A percentile compares a stretch with the other conserved stretches of the same genome.
phyloP scores from a whole-genome alignment of 176 grass and related monocot species.

The Cocos nucifera region DNA sequence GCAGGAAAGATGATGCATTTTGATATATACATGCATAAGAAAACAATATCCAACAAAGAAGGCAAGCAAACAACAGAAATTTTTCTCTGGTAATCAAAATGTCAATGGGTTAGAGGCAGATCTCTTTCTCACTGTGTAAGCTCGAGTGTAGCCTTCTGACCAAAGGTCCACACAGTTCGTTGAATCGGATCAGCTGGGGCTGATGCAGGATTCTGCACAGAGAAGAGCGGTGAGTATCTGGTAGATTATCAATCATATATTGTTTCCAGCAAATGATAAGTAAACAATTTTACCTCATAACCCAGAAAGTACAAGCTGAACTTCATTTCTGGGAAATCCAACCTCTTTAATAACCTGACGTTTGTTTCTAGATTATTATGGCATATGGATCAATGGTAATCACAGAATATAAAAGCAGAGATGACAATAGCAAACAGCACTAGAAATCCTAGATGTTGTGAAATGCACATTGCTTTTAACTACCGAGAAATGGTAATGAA shows the following conservation, averaged over 20 bases:
- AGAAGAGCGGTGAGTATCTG: too few relatives aligned
- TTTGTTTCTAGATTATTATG: slow-evolving; percentile 10
- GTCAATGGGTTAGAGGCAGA: not conserved
- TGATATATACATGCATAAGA: too few relatives aligned
- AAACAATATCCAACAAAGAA: not conserved
- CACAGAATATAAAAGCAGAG: not conserved
- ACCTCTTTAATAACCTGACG: slow-evolving; percentile 75
- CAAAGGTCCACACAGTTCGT: slow-evolving; percentile 85
- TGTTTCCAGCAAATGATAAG: not conserved
- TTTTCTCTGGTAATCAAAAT: not conserved
- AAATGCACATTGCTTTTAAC: too few relatives aligned
- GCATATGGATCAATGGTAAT: not conserved
- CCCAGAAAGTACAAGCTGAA: slow-evolving; percentile 97
- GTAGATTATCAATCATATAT: too few relatives aligned
- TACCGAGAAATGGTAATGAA: too few relatives aligned
- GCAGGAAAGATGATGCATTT: not conserved
- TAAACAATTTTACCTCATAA: slow-evolving; percentile 50
- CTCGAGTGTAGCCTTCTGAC: slow-evolving; percentile 89
- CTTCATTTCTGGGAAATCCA: slow-evolving; percentile 94
- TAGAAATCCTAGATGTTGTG: too few relatives aligned
- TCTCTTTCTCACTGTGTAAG: slow-evolving; percentile 62
- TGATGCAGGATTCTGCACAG: slow-evolving; percentile 43
- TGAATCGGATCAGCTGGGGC: slow-evolving; percentile 64
- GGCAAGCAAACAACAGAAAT: slow-evolving; percentile 4
- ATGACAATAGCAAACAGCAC: not conserved